Evolutionary conservation across 768 basidiomycete species (phyloP), one percentile per base, ranked within the genome.

Genomic region (Hysterangium stoloniferum): DNA sequence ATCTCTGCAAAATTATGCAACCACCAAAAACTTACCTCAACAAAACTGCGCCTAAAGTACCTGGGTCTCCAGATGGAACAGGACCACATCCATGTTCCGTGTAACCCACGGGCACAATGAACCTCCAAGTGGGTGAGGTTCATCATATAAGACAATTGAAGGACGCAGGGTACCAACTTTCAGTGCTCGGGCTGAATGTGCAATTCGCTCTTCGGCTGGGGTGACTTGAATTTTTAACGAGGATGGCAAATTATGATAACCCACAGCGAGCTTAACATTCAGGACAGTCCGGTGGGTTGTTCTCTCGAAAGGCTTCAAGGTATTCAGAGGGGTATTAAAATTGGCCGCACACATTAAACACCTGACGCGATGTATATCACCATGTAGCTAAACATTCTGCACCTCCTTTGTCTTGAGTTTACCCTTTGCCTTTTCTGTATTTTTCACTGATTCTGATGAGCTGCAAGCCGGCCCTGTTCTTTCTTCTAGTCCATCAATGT

Each of bases 401-500:
- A 94, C 82, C 51, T 86, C 83, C 62, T 78, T 82, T 6, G 74
- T 71, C 56, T 72, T 76, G 48, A 87, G 66, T 61, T 79, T 90
- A 12, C 69, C 67, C 61, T 87, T 90, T 13, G 84, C 80, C 60
- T 84, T 86, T n/a, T 74, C 73, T 19, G 62, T 70, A 0, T 64
- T 64, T 51, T 62, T 70, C 51, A 70, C 3, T 70, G 75, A 6
- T 72, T 75, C 38, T 75, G 71, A 56, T 2, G 82, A 77, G 53
- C 75, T 81, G 37, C 86, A 77, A 32, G 79, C 67, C 6, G 98
- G 72, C 1, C 94, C 94, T 0, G 79, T 79, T 48, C 74, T 73
- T 58, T 82, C 84, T 62, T 99, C 96, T 11, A 99, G 68, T 9
- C 92, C 95, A 66, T 99, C 96, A 38, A 99, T 94, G 63, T 99